Evolutionary conservation across 2,329 filamentous ascomycete species (phyloP), one percentile per base, ranked within the genome.

Genomic region (Aureobasidium uvarum): DNA sequence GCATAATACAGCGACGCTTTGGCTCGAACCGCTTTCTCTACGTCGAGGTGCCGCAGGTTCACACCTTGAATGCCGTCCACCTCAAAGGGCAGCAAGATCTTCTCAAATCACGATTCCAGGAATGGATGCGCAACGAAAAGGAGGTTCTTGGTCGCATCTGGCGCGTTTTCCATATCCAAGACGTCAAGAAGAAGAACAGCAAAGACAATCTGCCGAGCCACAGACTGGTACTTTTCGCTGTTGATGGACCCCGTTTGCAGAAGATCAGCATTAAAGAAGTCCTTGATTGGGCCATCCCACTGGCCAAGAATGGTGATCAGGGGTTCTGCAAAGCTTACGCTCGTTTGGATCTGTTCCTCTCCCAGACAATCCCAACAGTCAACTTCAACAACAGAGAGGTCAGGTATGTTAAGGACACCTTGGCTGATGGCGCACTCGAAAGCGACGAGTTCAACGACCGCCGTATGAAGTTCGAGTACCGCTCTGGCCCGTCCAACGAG

Each of bases 11-110:
- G 50, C 71, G 74, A 2, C 66, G 59, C 18, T 74, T 73, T 38
- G 75, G 74, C 1, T 70, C 74, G 5, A 74, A 80, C 65, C 74
- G 80, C 0, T 78, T 82, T 23, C 68, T 82, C 1, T 78, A 78
- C 46, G 66, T 81, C 2, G 72, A 74, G 2, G 60, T 77, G 1
- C 77, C 79, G 69, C 2, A 70, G 77, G 16, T 62, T 68, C 1
- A 68, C 65, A 2, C 69, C 68, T 39, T 39, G 14, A 38, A 62
- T 1, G 16, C 68, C 1, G n/a, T 14, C 1, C 59, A 67, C 46
- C 55, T 73, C 18, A 69, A 66, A n/a, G 46, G 60, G 4, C 68
- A 72, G 38, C n/a, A 65, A 46, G 31, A 69, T 56, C 66, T 72
- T 16, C 68, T 76, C 36, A 31, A 66, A 25, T 31, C 67, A 6